Evolutionary conservation across 2,329 filamentous ascomycete species (phyloP).

Genomic region (Aspergillus sojae): DNA sequence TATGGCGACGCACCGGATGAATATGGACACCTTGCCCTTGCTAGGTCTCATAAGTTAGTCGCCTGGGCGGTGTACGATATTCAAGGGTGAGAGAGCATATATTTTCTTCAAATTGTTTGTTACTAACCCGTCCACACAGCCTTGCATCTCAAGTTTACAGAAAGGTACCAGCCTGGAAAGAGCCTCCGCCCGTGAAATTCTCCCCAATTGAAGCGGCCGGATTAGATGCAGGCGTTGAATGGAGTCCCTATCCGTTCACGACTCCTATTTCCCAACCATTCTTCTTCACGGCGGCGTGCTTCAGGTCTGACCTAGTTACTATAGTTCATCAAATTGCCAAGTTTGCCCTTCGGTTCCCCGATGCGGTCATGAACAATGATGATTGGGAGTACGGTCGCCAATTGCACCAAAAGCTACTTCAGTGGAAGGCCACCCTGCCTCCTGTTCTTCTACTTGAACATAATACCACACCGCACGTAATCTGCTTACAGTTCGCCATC

Average conservation of each 20-base stretch:
- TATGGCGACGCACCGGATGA: constrained; percentile 6
- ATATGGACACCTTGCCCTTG: constrained; percentile 6
- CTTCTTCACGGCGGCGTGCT: constrained; percentile 15
- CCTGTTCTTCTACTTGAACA: constrained; percentile 13
- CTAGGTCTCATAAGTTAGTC: constrained; percentile 23
- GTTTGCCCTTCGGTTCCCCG: constrained; percentile 17
- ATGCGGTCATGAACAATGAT: not conserved
- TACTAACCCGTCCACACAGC: constrained; percentile 15
- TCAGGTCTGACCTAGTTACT: constrained; percentile 15
- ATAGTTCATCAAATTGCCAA: constrained; percentile 21
- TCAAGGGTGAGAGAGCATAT: constrained; percentile 19
- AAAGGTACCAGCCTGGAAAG: constrained; percentile 20
- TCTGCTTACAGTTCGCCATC: constrained; percentile 23
- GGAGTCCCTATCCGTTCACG: constrained; percentile 22
- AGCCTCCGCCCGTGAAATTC: constrained; percentile 21
- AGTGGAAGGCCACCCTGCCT: constrained; percentile 19
- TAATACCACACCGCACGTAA: constrained; percentile 22
- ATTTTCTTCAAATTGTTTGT: not conserved
- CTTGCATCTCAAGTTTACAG: constrained; percentile 27
- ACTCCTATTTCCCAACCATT: constrained; percentile 15
- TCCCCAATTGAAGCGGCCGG: constrained; percentile 18
- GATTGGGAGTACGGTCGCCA: constrained; percentile 20
- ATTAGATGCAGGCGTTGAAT: constrained; percentile 18
- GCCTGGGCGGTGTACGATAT: constrained; percentile 28
- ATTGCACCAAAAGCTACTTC: constrained; percentile 13